A percentile compares a stretch with the other conserved stretches of the same genome.
Conservation (phyloP, 345 rosid species). For the Heritiera fomes region DNA sequence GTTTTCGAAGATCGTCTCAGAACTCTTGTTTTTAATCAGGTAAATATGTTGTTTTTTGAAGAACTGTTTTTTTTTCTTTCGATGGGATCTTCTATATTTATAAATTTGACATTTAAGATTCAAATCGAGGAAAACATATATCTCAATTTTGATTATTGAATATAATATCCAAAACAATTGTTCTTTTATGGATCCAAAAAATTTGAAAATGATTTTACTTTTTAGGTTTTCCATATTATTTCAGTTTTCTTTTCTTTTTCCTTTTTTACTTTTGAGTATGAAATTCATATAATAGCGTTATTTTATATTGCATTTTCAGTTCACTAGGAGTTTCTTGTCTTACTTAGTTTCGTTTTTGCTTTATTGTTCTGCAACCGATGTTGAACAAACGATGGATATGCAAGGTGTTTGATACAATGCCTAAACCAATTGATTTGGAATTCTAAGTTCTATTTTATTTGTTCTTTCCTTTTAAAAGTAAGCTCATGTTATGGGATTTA, state of each 20-base stretch:
- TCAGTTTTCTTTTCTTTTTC: background rate
- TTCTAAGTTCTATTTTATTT: too few relatives aligned
- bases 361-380: background rate
- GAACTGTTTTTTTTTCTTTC: background rate
- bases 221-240: background rate
- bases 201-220: background rate
- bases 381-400: background rate
- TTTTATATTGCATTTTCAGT: background rate
- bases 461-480: too few relatives aligned
- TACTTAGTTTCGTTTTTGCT: too few relatives aligned
- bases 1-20: background rate
- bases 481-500: too few relatives aligned
- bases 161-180: background rate
- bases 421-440: background rate
- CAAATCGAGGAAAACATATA: background rate
- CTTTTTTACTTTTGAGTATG: too few relatives aligned
- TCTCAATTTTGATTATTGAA: background rate
- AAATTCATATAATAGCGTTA: background rate
- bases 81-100: background rate
- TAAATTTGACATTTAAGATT: background rate
- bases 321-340: background rate
- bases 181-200: background rate
- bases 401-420: conserved; percentile 13
- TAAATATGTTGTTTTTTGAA: background rate
- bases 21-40: conserved; percentile 1